Conservation (phyloP, 768 basidiomycete species). For the Termitomyces sp. region DNA sequence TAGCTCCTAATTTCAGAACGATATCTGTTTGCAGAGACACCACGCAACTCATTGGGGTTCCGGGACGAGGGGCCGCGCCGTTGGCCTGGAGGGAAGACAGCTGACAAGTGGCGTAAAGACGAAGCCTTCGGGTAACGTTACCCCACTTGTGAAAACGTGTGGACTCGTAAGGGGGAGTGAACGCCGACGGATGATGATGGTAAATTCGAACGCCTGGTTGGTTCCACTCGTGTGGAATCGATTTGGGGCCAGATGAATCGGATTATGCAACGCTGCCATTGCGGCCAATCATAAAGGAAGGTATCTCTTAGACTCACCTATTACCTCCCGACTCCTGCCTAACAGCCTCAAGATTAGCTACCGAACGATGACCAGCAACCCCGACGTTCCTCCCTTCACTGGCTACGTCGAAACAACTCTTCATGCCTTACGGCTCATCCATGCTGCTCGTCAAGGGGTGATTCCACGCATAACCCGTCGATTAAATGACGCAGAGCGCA, state of each 20-base stretch:
- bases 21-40: conserved; percentile 6
- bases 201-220: conserved; percentile 28
- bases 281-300: conserved; percentile 41
- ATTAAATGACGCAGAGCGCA: conserved; percentile 77
- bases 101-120: conserved; percentile 41
- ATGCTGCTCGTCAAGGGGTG: conserved; percentile 75
- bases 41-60: conserved; percentile 2
- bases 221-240: conserved; percentile 30
- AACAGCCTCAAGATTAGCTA: conserved; percentile 55
- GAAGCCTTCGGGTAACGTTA: conserved; percentile 43
- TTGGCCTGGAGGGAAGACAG: conserved; percentile 27
- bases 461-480: conserved; percentile 83
- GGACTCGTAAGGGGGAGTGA: conserved; percentile 34
- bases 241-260: conserved; percentile 33
- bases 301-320: conserved; percentile 39
- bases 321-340: conserved; percentile 42
- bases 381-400: conserved; percentile 63
- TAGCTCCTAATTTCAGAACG: conserved; percentile 12
- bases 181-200: conserved; percentile 35
- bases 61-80: conserved; percentile 19
- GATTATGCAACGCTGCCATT: conserved; percentile 35
- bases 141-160: conserved; percentile 24
- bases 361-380: conserved; percentile 46
- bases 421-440: conserved; percentile 79
- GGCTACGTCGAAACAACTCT: conserved; percentile 81